Base-by-base conservation (phyloP, 2,329 filamentous ascomycete genomes). In the Alternaria sp. region DNA sequence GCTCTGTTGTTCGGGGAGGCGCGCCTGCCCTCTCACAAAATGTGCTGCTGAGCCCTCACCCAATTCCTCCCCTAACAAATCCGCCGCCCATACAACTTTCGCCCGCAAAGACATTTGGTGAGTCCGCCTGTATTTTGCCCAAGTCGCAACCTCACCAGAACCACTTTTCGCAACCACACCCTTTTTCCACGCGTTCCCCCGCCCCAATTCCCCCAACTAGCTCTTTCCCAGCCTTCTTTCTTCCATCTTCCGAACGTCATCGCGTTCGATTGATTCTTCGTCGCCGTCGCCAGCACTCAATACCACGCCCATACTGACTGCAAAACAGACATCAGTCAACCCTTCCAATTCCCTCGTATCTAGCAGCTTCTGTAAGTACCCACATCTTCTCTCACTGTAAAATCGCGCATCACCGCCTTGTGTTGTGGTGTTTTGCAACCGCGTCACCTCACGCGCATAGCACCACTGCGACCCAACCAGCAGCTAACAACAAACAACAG, bases 151-250 rank as follows among this genome's bases (percentile, higher is more conserved):
- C 60, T 51, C 54, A 54, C 59, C 60, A 69, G 60, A 66, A 67
- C 61, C 67, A 62, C 66, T 63, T 69, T 66, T 64, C 67, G 65
- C 68, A 69, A 70, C 71, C 65, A 67, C 64, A 64, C 63, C 60
- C 60, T 69, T 72, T 74, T 74, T 70, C 54, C 58, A 68, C 73
- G 71, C 74, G 65, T 78, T 75, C 75, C 71, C 67, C 69, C 64
- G 65, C 63, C 60, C 59, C 67, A 60, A 69, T 72, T 71, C 70
- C 65, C 71, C 65, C 71, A 65, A 63, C 67, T 48, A 62, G 60
- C 62, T 54, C 64, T 49, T 59, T 69, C 61, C 55, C 66, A 63
- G 66, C 63, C 71, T 71, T 71, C 66, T 68, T 69, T 74, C 69
- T 65, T 63, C 61, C 71, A 66, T 73, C 69, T 65, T 70, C 60